Base-by-base conservation (phyloP, 2,329 filamentous ascomycete genomes). In the Penicillium vulpinum region DNA sequence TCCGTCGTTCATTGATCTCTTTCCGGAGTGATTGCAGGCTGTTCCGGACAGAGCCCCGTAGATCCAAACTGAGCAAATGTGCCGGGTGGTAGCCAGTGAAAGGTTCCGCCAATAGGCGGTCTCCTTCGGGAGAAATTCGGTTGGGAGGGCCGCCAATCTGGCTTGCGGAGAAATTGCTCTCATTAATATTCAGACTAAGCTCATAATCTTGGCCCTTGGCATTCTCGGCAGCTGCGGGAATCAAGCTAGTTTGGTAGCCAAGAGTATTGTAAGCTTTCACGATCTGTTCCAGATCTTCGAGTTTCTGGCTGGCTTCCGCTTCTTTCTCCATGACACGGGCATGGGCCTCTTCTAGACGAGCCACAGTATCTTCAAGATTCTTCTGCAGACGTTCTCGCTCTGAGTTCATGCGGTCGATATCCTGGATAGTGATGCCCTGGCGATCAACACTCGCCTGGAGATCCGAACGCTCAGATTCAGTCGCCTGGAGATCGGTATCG, bases 351-450 rank as follows among this genome's bases (percentile, higher is more conserved):
- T 97, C 92, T 0, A 97, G 81, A 51, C 91, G 84, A 53, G 85
- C 81, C 6, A 85, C 82, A 0, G 91, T 89, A 2, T 87, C 84
- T 66, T 96, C 91, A 43, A 96, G 88, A 40, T 88, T 90, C 67
- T 89, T 92, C 63, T 96, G 91, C n/a, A 99, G 83, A 45, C 94
- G 87, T 69, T 99, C 94, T 51, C 92, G 88, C 74, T 99, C 94
- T 35, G 90, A 88, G 66, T 92, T 96, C 93, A 99, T 97, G 74
- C 94, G 91, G 82, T 99, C 94, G 71, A 99, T 97, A 83, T 99
- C 94, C 77, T 94, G 90, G 77, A 97, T 95, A 68, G 92, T 95
- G 72, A 99, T 92, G 2, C 94, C 94, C 71, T 96, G 91, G 65
- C 89, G 88, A 74, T 97, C 94, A 28, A 99, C 92, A 29, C 89